Percentiles rank a stretch among this genome's conserved stretches.
Conservation (phyloP, 2,329 filamentous ascomycete species). For the Trichoderma gracile region DNA sequence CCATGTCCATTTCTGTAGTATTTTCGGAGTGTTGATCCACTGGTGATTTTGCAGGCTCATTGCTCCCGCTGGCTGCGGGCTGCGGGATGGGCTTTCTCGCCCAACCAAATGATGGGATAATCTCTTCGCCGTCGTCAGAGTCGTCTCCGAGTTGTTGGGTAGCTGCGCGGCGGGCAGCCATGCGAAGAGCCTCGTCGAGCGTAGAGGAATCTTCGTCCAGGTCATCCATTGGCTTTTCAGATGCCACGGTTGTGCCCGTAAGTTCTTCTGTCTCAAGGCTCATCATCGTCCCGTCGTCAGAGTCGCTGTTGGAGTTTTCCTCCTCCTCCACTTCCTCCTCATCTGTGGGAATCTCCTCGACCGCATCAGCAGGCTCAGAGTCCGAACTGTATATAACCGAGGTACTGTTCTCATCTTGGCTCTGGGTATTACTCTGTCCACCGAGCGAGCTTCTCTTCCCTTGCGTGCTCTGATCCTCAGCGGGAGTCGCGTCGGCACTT, state of each 20-base stretch:
- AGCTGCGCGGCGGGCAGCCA: conserved; percentile 73
- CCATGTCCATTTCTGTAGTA: conserved; percentile 39
- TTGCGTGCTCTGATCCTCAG: conserved; percentile 64
- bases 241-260: conserved; percentile 66
- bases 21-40: conserved; percentile 33
- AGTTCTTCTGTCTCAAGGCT: conserved; percentile 78
- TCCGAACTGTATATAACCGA: conserved; percentile 78
- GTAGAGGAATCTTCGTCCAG: conserved; percentile 65
- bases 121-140: conserved; percentile 65
- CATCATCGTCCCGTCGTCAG: conserved; percentile 78
- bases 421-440: conserved; percentile 53
- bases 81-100: conserved; percentile 54
- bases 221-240: conserved; percentile 59
- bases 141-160: conserved; percentile 56
- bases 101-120: conserved; percentile 78
- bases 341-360: conserved; percentile 58
- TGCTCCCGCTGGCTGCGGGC: conserved; percentile 39
- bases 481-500: conserved; percentile 57
- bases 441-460: conserved; percentile 63
- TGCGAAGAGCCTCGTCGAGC: conserved; percentile 74
- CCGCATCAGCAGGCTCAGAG: conserved; percentile 57
- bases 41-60: conserved; percentile 45
- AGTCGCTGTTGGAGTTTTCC: conserved; percentile 54
- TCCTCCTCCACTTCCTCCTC: conserved; percentile 47
- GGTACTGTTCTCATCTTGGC: conserved; percentile 67